Evolutionary conservation across 2,329 filamentous ascomycete genomes (phyloP), one percentile per base, ranked within the genome.

Genomic region (Mycogone perniciosa): DNA sequence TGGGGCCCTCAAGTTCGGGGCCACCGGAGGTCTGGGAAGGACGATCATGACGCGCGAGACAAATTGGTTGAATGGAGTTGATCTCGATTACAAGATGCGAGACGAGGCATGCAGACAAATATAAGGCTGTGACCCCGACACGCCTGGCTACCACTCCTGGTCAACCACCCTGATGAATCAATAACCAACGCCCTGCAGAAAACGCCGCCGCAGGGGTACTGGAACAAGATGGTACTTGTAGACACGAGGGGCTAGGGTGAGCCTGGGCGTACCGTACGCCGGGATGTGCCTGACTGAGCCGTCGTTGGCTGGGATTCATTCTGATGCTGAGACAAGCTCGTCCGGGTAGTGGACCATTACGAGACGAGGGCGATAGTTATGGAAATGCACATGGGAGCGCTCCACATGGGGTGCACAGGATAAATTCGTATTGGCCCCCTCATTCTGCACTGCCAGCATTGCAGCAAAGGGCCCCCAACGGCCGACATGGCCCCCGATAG

Each of bases 251-350:
- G 46, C 50, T 52, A 53, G 53, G 56, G 52, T 50, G 42, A 41
- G 54, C 46, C 52, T 51, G 54, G 53, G 53, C 53, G 58, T 46
- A 51, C 53, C 50, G 49, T 47, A 56, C 29, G 48, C 48, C 51
- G 54, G 50, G 54, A 61, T 62, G 57, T 51, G 53, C 55, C 52
- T 55, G 47, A 37, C 48, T 44, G 35, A 37, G 31, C 34, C 46
- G 57, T 59, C 55, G 60, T 66, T 64, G 65, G 64, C 51, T 59
- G 57, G 61, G 58, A 62, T 64, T 64, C 61, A 60, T 59, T 20
- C 53, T 55, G 52, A 55, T 58, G 60, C 60, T 66, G 62, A 66
- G 64, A 66, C 63, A 65, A 48, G 50, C 52, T 57, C 53, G 56
- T 52, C 51, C 48, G 38, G 53, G 34, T 38, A 30, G 48, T 53